Evolutionary conservation across 805 yeast genomes (phyloP).

Genomic region (Cyberlindnera saturnus): DNA sequence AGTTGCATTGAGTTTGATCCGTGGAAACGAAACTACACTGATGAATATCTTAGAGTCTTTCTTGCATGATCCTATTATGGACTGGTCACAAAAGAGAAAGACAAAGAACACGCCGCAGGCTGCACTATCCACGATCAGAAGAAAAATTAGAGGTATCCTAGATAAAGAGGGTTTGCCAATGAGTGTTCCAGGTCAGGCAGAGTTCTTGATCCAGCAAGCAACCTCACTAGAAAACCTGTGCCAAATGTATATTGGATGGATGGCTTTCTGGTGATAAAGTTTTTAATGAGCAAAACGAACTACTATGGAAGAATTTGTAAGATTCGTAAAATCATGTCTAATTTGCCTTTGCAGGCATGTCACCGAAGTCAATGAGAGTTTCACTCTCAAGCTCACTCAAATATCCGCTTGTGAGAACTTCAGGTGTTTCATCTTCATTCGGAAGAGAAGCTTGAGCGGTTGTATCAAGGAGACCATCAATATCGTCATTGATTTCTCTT

Average conservation of each 20-base stretch:
- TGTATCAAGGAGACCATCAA: neutral
- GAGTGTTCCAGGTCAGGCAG: conserved; percentile 91
- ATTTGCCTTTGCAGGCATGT: too few relatives aligned
- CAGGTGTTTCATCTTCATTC: too few relatives aligned
- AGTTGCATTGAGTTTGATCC: conserved; percentile 64
- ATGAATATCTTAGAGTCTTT: conserved; percentile 91
- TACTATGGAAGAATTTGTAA: too few relatives aligned
- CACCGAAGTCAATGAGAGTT: neutral
- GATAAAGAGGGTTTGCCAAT: conserved; percentile 80
- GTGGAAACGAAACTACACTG: conserved; percentile 75
- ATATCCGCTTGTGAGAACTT: too few relatives aligned
- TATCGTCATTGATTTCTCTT: conserved; percentile 2
- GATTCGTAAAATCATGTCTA: too few relatives aligned
- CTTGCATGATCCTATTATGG: conserved; percentile 86
- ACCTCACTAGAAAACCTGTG: conserved; percentile 63
- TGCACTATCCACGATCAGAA: conserved; percentile 65
- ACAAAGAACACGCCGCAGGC: conserved; percentile 47
- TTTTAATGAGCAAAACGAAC: neutral
- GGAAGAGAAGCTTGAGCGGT: too few relatives aligned
- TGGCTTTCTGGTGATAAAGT: conserved; percentile 45
- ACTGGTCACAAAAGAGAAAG: conserved; percentile 51
- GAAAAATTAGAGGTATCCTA: conserved; percentile 78
- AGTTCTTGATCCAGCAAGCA: conserved; percentile 79
- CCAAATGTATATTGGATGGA: conserved; percentile 95
- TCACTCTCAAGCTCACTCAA: too few relatives aligned